Evolutionary conservation across 2,329 filamentous ascomycete genomes (phyloP), one percentile per base, ranked within the genome.

Genomic region (Sarocladiaceae sp.): DNA sequence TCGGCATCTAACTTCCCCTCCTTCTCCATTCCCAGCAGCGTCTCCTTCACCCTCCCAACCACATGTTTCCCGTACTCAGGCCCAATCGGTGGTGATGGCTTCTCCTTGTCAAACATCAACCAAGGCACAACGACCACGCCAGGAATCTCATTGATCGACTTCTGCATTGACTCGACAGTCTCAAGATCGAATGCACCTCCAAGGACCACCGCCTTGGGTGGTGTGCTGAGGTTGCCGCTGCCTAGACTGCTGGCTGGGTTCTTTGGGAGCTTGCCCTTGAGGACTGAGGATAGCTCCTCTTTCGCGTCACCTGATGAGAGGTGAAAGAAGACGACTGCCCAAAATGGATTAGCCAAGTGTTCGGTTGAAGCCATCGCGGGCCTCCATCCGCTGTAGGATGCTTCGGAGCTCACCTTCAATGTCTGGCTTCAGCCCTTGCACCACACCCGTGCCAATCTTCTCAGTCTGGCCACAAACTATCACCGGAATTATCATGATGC

Each of bases 61-160:
- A 66, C 53, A 1, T 53, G 57, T 51, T 60, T 56, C 3, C 58
- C 64, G 36, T 66, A 66, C 53, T 57, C 60, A 0, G 62, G 59
- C 20, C 59, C 60, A 0, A 59, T 50, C 13, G 60, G 62, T 15
- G 63, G 63, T 7, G 57, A 48, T 0, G 56, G 53, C 25, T 59
- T 60, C 4, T 37, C 55, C 15, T 39, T 17, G 28, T 66, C 63
- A 17, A 59, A 55, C 28, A 55, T 55, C 35, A 65, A 46, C 63
- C 62, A 66, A 1, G 56, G 52, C 1, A 62, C 52, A 6, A 31
- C 15, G 29, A 40, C 17, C n/a, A 36, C 13, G 7, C 35, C 40
- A n/a, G 18, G 12, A 13, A 54, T 40, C 8, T 50, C 4, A 44
- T 51, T 10, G 44, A 54, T 22, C 26, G 59, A 10, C 35, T 54